Conservation (phyloP, 2,329 filamentous ascomycete genomes). For the Trichoderma afroharzianum region DNA sequence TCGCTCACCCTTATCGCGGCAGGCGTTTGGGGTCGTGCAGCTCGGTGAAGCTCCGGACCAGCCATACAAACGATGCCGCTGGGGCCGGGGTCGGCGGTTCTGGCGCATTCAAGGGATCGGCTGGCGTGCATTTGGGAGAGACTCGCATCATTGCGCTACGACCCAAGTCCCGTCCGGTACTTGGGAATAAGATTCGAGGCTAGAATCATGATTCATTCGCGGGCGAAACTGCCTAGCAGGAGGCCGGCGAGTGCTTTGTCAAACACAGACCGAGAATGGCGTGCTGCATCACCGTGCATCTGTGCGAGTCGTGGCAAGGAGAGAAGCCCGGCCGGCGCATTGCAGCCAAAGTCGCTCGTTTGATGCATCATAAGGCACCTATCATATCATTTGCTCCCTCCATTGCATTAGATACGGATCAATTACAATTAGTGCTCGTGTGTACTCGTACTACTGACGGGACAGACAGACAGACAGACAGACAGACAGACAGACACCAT, state of each 20-base stretch:
- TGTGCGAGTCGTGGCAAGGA: neutral
- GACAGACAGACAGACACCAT: neutral
- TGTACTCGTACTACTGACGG: neutral
- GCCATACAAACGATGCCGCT: neutral
- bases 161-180: constrained; percentile 6
- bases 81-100: neutral
- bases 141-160: constrained; percentile 17
- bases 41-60: neutral
- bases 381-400: neutral
- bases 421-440: neutral
- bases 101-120: neutral
- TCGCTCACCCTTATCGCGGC: constrained; percentile 1
- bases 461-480: neutral
- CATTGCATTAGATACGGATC: neutral
- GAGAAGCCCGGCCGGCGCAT: neutral
- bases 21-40: neutral
- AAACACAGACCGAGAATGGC: constrained; percentile 3
- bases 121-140: constrained; percentile 16
- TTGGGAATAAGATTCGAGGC: constrained; percentile 1
- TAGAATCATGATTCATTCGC: neutral
- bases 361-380: neutral
- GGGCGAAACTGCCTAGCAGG: neutral
- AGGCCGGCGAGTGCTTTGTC: neutral
- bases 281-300: neutral
- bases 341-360: neutral